Evolutionary conservation across 257 asterid species (phyloP).

Genomic region (Rehmannia glutinosa): DNA sequence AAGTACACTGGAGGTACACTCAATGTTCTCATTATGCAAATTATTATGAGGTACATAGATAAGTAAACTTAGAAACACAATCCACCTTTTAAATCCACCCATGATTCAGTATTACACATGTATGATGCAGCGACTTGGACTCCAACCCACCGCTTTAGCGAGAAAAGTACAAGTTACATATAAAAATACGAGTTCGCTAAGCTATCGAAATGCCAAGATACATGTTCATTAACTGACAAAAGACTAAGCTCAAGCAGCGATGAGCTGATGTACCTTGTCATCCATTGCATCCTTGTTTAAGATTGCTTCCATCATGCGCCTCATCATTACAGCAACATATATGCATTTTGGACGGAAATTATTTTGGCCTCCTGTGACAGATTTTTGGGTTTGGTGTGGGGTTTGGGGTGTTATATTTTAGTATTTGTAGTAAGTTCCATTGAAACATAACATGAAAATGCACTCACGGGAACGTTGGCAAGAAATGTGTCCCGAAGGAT

Average conservation of each 20-base stretch:
- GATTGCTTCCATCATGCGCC: slow-evolving; percentile 96
- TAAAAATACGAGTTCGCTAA: not conserved
- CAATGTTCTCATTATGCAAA: not conserved
- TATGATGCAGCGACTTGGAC: not conserved
- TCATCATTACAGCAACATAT: slow-evolving; percentile 90
- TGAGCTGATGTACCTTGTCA: slow-evolving; percentile 61
- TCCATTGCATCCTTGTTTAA: slow-evolving; percentile 94
- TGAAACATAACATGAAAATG: slow-evolving; percentile 11
- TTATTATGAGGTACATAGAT: not conserved
- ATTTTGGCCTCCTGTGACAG: slow-evolving; percentile 44
- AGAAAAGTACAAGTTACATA: not conserved
- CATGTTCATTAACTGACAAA: not conserved
- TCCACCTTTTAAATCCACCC: not conserved
- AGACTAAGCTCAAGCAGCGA: not conserved
- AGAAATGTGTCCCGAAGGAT: slow-evolving; percentile 64
- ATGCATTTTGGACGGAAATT: slow-evolving; percentile 93
- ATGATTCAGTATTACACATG: not conserved
- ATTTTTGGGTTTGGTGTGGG: not conserved
- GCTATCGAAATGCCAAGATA: not conserved
- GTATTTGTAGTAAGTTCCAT: not conserved
- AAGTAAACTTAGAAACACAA: not conserved
- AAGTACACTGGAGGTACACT: not conserved
- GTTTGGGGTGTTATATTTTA: slow-evolving; percentile 2
- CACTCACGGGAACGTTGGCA: slow-evolving; percentile 82
- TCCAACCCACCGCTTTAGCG: not conserved